Conservation (phyloP, 768 basidiomycete species). For the Leccinum aurantiacum region DNA sequence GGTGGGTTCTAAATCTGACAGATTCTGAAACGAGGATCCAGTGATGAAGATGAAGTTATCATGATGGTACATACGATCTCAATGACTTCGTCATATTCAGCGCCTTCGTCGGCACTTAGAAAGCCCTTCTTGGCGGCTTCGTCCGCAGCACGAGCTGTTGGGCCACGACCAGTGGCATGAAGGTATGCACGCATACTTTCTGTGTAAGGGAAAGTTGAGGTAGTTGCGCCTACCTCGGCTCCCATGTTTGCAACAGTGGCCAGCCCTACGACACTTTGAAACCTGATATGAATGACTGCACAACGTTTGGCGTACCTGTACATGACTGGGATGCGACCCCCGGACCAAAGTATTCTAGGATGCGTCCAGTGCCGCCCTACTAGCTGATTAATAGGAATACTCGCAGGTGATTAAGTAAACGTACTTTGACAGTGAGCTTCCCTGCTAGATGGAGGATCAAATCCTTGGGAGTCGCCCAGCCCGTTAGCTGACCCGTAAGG, state of each 20-base stretch:
- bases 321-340: conserved; percentile 89
- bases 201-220: conserved; percentile 96
- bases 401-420: conserved; percentile 25
- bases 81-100: conserved; percentile 92
- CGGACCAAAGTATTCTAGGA: conserved; percentile 95
- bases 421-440: conserved; percentile 86
- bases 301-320: conserved; percentile 56
- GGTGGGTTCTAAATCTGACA: conserved; percentile 86
- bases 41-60: background rate
- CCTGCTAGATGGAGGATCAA: conserved; percentile 93
- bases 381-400: conserved; percentile 4
- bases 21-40: conserved; percentile 52
- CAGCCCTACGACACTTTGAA: conserved; percentile 48
- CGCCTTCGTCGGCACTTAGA: conserved; percentile 79
- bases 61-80: conserved; percentile 67
- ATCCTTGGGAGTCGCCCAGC: conserved; percentile 97
- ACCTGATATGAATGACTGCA: background rate
- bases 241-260: conserved; percentile 99
- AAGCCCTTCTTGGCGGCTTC: conserved; percentile 76
- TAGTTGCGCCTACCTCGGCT: conserved; percentile 99
- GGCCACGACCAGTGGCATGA: conserved; percentile 81
- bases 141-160: conserved; percentile 87
- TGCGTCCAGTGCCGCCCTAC: conserved; percentile 93
- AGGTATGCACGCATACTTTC: conserved; percentile 87
- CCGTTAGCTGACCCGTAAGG: conserved; percentile 80